Conservation (phyloP, 2,329 filamentous ascomycete species). For the Colletotrichum cordylinicola region DNA sequence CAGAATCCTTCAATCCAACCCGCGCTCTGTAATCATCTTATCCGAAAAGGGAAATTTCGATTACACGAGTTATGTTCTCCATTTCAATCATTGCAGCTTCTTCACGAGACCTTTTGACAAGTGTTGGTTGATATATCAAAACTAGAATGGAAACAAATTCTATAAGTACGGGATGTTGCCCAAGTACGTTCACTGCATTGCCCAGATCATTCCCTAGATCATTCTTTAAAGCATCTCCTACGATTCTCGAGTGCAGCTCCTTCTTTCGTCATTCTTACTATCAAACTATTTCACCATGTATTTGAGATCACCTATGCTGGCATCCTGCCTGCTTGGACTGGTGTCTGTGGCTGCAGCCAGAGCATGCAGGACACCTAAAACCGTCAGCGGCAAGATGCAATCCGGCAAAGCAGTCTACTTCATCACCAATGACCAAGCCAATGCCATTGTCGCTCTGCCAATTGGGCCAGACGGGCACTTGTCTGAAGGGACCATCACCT, state of each 20-base stretch:
- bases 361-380: not conserved
- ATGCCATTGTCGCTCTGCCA: slow-evolving; percentile 55
- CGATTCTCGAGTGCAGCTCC: not conserved
- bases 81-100: not conserved
- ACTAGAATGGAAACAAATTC: not conserved
- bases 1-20: not conserved
- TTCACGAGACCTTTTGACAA: not conserved
- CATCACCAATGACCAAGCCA: slow-evolving; percentile 56
- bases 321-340: not conserved
- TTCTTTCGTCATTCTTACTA: not conserved
- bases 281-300: not conserved
- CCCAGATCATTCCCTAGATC: not conserved
- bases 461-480: slow-evolving; percentile 53
- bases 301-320: not conserved
- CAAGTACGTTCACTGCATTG: not conserved
- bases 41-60: slow-evolving; percentile 5
- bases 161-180: not conserved
- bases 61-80: not conserved
- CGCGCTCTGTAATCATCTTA: not conserved
- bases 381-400: not conserved
- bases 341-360: not conserved
- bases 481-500: slow-evolving; percentile 42
- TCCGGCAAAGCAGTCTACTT: slow-evolving; percentile 53
- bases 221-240: not conserved
- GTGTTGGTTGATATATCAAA: not conserved